Conservation (phyloP, 495 filamentous ascomycete species). For the Melanomma pulvis-pyrius region DNA sequence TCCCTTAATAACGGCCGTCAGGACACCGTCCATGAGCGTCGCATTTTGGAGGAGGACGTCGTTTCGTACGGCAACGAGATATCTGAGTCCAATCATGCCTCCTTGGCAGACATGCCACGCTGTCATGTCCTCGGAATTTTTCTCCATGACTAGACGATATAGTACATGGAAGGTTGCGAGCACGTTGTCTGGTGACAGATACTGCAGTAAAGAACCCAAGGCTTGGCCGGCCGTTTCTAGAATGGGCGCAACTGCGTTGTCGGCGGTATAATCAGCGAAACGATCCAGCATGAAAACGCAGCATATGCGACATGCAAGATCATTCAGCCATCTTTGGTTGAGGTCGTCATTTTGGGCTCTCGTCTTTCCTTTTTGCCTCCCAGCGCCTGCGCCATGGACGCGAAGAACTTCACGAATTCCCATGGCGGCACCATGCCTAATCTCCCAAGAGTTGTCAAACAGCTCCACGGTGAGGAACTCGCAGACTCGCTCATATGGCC, state of each 20-base stretch:
- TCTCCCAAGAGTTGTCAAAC: constrained; percentile 94
- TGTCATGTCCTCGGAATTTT: constrained; percentile 67
- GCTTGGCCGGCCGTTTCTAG: constrained; percentile 97
- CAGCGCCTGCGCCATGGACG: constrained; percentile 90
- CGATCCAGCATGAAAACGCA: constrained; percentile 96
- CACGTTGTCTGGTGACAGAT: constrained; percentile 74
- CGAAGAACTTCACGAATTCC: constrained; percentile 88
- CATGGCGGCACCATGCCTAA: constrained; percentile 96
- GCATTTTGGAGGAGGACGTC: constrained; percentile 82
- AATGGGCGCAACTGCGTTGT: constrained; percentile 94
- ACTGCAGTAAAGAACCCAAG: constrained; percentile 81
- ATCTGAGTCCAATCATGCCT: constrained; percentile 94
- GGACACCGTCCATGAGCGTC: constrained; percentile 88
- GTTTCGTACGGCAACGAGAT: constrained; percentile 90
- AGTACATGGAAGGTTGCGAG: constrained; percentile 78
- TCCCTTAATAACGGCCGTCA: constrained; percentile 91
- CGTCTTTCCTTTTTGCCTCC: constrained; percentile 69
- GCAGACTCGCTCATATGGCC: constrained; percentile 92
- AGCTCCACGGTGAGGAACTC: constrained; percentile 91
- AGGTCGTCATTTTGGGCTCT: constrained; percentile 73
- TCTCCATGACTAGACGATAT: constrained; percentile 89
- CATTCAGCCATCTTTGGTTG: constrained; percentile 86
- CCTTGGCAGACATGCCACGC: constrained; percentile 96
- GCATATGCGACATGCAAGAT: constrained; percentile 86
- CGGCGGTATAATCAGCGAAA: constrained; percentile 96